These are phyloP conservation scores for Crithidia brevicula DNA, from an alignment of 208 protist genomes.

Conservation along the genomic window DNA sequence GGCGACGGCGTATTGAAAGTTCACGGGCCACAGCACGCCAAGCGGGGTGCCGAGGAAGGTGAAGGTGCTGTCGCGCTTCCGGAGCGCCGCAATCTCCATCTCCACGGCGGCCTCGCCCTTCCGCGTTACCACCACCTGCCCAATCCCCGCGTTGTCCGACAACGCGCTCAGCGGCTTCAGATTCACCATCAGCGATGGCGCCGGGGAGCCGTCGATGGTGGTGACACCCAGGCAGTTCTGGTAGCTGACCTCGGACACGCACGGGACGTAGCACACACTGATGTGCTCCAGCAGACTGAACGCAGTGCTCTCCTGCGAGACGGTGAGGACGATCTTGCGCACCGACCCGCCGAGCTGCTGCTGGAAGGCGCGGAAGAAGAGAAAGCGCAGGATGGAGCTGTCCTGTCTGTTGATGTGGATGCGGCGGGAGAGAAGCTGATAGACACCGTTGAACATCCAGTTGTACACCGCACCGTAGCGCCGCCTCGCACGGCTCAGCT, in stretches of 20 bases:
- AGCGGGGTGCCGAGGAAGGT: slow-evolving; percentile 63
- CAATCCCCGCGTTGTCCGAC: slow-evolving; percentile 64
- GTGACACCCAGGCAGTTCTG: slow-evolving; percentile 69
- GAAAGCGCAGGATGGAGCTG: slow-evolving; percentile 65
- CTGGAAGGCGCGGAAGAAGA: slow-evolving; percentile 80
- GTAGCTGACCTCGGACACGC: slow-evolving; percentile 85
- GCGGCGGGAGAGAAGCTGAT: slow-evolving; percentile 73
- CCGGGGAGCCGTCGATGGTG: slow-evolving; percentile 75
- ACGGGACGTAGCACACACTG: slow-evolving; percentile 80
- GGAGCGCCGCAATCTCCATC: slow-evolving; percentile 71
- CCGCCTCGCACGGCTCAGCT: slow-evolving; percentile 63
- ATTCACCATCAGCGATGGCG: slow-evolving; percentile 51
- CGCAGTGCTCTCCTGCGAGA: slow-evolving; percentile 73
- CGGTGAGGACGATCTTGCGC: slow-evolving; percentile 66
- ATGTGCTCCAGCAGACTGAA: slow-evolving; percentile 82
- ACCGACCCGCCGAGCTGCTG: slow-evolving; percentile 77
- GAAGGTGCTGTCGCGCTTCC: slow-evolving; percentile 65
- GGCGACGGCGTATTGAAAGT: slow-evolving; percentile 74
- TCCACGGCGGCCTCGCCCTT: slow-evolving; percentile 29
- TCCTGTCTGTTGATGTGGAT: slow-evolving; percentile 82
- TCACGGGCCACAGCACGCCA: slow-evolving; percentile 82
- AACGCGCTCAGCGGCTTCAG: slow-evolving; percentile 51
- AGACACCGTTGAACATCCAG: slow-evolving; percentile 72
- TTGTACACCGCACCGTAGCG: slow-evolving; percentile 68
- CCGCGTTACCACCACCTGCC: slow-evolving; percentile 44